Evolutionary conservation across 257 asterid species (phyloP), one percentile per base, ranked within the genome.

Genomic region (Penstemon barbatus): DNA sequence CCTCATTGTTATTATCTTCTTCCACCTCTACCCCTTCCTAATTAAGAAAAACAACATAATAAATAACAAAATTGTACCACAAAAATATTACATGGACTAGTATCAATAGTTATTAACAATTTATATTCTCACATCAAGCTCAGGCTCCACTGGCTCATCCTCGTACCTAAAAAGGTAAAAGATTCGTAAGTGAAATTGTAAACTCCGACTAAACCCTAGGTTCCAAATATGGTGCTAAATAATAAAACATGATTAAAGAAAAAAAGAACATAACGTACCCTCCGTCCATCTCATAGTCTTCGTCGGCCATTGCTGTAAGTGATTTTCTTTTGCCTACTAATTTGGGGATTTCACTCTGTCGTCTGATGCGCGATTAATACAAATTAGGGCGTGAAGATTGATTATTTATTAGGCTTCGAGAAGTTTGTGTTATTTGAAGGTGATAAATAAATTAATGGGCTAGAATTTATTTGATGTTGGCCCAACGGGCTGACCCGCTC

Each of bases 141-240:
- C 96, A 7, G 94, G 96, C 25, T 92, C 98, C 69, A 87, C 25
- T 0, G 97, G 96, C 80, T 89, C 97, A 53, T 92, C 98, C 78
- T 83, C 87, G 40, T 92, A 92, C 61, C 97, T 92, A 48, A 57
- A 25, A 55, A 43, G 57, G 65, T 13, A 8, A 38, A 70, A 41
- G 60, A 60, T 25, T 10, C 38, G 62, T 33, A 4, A 18, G 38
- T 12, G 5, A 42, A 73, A 57, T 10, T 8, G 36, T 10, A 73
- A 69, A 60, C 61, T 65, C 42, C 12, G 53, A 71, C 3, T 12
- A 71, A 74, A 68, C 80, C 78, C 76, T 78, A 70, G 57, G 44
- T 55, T 7, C 12, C 3, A 46, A 46, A 46, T 5, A 46, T 7
- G 10, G 3, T 8, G 51, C 8, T 12, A 46, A 46, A 6, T 46